Base-by-base conservation (phyloP, 2,329 filamentous ascomycete species). In the Colletotrichum trifolii region DNA sequence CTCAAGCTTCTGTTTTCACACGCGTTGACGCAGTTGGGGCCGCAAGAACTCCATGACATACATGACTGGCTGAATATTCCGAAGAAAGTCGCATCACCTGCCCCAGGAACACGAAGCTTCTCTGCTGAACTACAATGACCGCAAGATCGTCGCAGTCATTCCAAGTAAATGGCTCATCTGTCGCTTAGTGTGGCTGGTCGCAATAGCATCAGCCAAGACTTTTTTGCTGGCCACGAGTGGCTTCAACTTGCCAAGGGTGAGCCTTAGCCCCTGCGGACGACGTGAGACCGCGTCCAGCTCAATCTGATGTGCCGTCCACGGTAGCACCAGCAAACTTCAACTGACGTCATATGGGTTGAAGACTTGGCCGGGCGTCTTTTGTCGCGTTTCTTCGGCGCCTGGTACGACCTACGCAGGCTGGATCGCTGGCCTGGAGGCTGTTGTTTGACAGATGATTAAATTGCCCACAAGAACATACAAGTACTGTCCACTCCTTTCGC, bases 161-260 rank as follows among this genome's bases (percentile, higher is more conserved):
- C 42, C 42, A 13, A 13, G 42, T 11, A 46, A 15, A n/a, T 53
- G 50, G 50, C 25, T 17, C 38, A 42, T 33, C n/a, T 33, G 15
- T 11, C 33, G 12, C 13, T 10, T 25, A 8, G 12, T 55, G 61
- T 64, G 61, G 61, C 49, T 60, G 61, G 39, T 40, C 43, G 15
- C 17, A 12, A 60, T 4, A 49, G 56, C 61, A 64, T 64, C 61
- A 64, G 61, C 61, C 61, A 64, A 64, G 61, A 48, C 34, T 40
- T 55, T 61, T 61, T 55, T 9, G 61, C 50, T 43, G 61, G 50
- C 49, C 57, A n/a, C 5, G n/a, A 64, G 39, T 61, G 56, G 56
- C 61, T 64, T 50, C 8, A 15, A 2, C 15, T 17, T 2, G 35
- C 3, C 48, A 48, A 33, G 13, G 33, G n/a, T 13, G 8, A 5